Evolutionary conservation across 768 basidiomycete species (phyloP).

Genomic region (Serendipita sp.): DNA sequence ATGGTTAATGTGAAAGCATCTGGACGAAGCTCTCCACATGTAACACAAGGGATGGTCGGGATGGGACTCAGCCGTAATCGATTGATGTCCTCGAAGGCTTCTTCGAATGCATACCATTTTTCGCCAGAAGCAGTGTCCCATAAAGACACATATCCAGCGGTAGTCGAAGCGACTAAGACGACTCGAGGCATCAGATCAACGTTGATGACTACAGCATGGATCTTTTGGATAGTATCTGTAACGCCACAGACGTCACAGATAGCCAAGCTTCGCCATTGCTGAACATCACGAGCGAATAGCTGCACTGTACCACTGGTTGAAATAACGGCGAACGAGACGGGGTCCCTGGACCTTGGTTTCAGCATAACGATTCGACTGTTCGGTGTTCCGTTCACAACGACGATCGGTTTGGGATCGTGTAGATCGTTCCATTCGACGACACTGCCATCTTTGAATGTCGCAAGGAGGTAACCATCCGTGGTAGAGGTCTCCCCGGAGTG

Average conservation of each 20-base stretch:
- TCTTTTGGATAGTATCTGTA: constrained; percentile 33
- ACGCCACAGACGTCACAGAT: constrained; percentile 42
- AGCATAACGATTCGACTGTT: not conserved
- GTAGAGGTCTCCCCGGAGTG: not conserved
- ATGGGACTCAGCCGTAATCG: constrained; percentile 45
- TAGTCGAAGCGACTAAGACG: constrained; percentile 45
- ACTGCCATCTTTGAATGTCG: not conserved
- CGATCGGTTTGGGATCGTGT: not conserved
- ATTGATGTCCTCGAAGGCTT: constrained; percentile 39
- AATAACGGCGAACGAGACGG: constrained; percentile 38
- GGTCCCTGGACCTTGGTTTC: constrained; percentile 22
- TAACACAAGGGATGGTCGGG: constrained; percentile 38
- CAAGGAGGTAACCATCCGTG: not conserved
- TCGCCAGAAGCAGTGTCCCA: constrained; percentile 59
- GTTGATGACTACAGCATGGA: constrained; percentile 36
- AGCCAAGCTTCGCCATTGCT: constrained; percentile 25
- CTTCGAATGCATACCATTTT: constrained; percentile 45
- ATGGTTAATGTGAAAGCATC: constrained; percentile 52
- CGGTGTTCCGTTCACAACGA: constrained; percentile 1
- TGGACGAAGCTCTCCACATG: constrained; percentile 49
- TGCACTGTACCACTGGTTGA: constrained; percentile 53
- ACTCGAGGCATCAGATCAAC: constrained; percentile 33
- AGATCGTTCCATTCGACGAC: not conserved
- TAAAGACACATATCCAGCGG: constrained; percentile 50
- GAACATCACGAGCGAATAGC: constrained; percentile 34